Percentiles rank a stretch among this genome's conserved stretches.
Conservation (phyloP, 2,329 filamentous ascomycete genomes). For the Aureobasidium uvarum region DNA sequence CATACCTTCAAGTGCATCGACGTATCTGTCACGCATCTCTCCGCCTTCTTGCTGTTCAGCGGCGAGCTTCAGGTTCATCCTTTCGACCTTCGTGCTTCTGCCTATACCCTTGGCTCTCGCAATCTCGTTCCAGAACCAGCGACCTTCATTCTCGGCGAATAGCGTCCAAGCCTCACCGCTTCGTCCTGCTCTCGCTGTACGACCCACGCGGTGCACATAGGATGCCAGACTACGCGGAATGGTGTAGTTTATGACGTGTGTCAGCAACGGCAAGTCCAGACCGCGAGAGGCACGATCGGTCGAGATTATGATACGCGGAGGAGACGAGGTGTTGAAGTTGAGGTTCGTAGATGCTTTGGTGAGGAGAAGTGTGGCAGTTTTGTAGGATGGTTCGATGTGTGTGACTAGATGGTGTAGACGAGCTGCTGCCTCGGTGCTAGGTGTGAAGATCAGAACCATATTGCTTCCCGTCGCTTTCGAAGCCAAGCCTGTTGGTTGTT, state of each 20-base stretch:
- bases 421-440: conserved; percentile 83
- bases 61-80: conserved; percentile 44
- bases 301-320: conserved; percentile 66
- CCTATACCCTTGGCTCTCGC: conserved; percentile 56
- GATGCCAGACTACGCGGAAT: conserved; percentile 75
- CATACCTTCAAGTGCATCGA: conserved; percentile 59
- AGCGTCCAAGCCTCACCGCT: conserved; percentile 81
- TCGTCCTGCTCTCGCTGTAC: conserved; percentile 80
- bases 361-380: conserved; percentile 34
- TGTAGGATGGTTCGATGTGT: conserved; percentile 35
- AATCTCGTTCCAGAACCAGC: conserved; percentile 90
- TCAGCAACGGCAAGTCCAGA: conserved; percentile 69
- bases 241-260: conserved; percentile 92
- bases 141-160: conserved; percentile 74
- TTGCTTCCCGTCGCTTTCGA: not conserved
- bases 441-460: conserved; percentile 71
- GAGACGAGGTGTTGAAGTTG: conserved; percentile 55
- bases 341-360: conserved; percentile 67
- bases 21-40: conserved; percentile 46
- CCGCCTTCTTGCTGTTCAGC: conserved; percentile 36
- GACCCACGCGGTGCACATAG: conserved; percentile 89
- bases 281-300: conserved; percentile 93
- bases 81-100: conserved; percentile 48
- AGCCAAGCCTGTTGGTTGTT: not conserved
- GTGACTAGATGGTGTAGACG: conserved; percentile 76